Evolutionary conservation across 2,329 filamentous ascomycete species (phyloP).

Genomic region (Cladophialophora exuberans): DNA sequence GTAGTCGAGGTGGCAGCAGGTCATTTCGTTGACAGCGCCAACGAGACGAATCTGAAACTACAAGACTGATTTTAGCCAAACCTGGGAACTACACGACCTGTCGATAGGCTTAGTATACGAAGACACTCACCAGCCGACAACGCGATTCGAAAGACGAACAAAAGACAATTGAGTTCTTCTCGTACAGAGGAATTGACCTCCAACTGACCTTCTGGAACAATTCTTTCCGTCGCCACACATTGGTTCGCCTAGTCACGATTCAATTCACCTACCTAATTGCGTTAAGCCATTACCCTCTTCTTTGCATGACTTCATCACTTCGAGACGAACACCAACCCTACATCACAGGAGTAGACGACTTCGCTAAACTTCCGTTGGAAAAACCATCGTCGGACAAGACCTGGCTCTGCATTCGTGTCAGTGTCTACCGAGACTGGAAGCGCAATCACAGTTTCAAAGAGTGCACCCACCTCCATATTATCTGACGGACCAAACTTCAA

Average conservation of each 20-base stretch:
- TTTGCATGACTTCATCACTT: too few species aligned
- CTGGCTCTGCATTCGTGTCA: background rate
- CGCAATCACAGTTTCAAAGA: conserved; percentile 17
- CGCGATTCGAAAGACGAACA: background rate
- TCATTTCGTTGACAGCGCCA: too few species aligned
- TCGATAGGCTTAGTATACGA: too few species aligned
- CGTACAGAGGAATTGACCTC: background rate
- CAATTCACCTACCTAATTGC: conserved; percentile 15
- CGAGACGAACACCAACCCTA: too few species aligned
- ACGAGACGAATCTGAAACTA: background rate
- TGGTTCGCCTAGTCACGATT: background rate
- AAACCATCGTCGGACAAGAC: background rate
- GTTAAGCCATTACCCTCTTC: too few species aligned
- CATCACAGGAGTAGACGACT: too few species aligned
- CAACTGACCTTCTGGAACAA: background rate
- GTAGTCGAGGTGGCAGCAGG: background rate
- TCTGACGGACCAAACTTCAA: background rate
- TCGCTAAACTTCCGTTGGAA: too few species aligned
- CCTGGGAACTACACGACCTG: background rate
- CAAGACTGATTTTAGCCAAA: background rate
- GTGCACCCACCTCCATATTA: background rate
- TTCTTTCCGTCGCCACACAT: background rate
- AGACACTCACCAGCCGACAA: background rate
- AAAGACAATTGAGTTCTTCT: background rate
- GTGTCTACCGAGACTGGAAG: conserved; percentile 3